A percentile compares a stretch with the other conserved stretches of the same genome.
Conservation (phyloP, 129 eudicot genomes). For the Pittosporum tobira region DNA sequence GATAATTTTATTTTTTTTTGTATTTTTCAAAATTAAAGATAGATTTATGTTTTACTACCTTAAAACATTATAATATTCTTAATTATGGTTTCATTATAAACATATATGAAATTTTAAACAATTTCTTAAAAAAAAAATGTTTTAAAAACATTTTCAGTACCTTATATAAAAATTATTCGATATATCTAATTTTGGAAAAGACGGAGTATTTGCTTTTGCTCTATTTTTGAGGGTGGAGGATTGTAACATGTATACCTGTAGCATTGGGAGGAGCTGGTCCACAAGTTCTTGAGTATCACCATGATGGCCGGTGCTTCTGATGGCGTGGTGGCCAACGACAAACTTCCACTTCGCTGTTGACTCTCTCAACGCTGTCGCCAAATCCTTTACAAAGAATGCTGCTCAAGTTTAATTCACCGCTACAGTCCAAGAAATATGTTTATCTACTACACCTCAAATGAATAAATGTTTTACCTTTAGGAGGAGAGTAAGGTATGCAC, state of each 20-base stretch:
- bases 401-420: neutral
- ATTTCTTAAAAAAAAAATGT: too few relatives aligned
- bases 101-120: too few relatives aligned
- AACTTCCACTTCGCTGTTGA: constrained; percentile 51
- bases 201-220: too few relatives aligned
- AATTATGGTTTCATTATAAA: too few relatives aligned
- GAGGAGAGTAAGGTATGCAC: constrained; percentile 34
- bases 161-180: too few relatives aligned
- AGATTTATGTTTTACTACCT: too few relatives aligned
- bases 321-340: constrained; percentile 52
- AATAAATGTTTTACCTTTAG: constrained; percentile 21
- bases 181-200: too few relatives aligned
- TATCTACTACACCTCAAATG: neutral
- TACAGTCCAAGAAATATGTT: neutral
- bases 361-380: constrained; percentile 32
- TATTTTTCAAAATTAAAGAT: too few relatives aligned
- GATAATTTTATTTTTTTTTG: too few relatives aligned
- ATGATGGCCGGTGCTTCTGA: constrained; percentile 51
- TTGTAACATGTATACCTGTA: constrained; percentile 27
- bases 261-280: constrained; percentile 41
- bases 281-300: constrained; percentile 56
- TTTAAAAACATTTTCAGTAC: too few relatives aligned
- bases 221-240: too few relatives aligned
- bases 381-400: constrained; percentile 23
- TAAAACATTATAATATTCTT: too few relatives aligned